Conservation (phyloP, 192 early-diverging fungal genomes). For the Pilaira anomala region DNA sequence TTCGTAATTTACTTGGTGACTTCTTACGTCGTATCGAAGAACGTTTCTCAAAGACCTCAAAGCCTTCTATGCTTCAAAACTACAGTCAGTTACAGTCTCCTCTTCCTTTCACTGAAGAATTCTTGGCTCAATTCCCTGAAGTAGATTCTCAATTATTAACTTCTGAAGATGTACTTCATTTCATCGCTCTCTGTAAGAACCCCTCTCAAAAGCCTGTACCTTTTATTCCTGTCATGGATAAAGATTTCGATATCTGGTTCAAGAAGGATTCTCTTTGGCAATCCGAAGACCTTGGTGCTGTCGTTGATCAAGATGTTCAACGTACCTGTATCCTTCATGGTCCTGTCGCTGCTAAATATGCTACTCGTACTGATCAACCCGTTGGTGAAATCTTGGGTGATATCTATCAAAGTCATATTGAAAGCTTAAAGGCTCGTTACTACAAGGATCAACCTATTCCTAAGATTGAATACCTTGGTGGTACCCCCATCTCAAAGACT, state of each 20-base stretch:
- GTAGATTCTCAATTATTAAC: constrained; percentile 72
- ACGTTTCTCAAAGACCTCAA: constrained; percentile 67
- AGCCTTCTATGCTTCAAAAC: constrained; percentile 60
- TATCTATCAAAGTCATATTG: constrained; percentile 80
- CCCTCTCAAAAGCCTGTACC: constrained; percentile 86
- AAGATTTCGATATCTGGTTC: constrained; percentile 86
- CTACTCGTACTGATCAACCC: constrained; percentile 74
- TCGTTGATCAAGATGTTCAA: constrained; percentile 80
- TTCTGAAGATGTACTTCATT: constrained; percentile 82
- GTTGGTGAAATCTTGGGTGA: constrained; percentile 85
- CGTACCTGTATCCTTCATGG: constrained; percentile 88
- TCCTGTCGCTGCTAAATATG: constrained; percentile 75
- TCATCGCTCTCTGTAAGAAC: constrained; percentile 68
- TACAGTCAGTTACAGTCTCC: constrained; percentile 65
- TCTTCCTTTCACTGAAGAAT: constrained; percentile 57
- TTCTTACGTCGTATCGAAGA: constrained; percentile 85
- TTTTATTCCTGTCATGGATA: constrained; percentile 84
- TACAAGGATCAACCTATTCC: constrained; percentile 73
- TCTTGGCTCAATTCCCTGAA: constrained; percentile 67
- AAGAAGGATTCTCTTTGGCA: constrained; percentile 91
- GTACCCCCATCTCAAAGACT: constrained; percentile 33
- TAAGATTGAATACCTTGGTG: constrained; percentile 75
- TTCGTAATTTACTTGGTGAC: constrained; percentile 69
- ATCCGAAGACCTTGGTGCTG: constrained; percentile 79
- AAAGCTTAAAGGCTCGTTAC: constrained; percentile 64